phyloP scores from a whole-genome alignment of 495 filamentous ascomycete genomes.

The Elasticomyces elasticus region DNA sequence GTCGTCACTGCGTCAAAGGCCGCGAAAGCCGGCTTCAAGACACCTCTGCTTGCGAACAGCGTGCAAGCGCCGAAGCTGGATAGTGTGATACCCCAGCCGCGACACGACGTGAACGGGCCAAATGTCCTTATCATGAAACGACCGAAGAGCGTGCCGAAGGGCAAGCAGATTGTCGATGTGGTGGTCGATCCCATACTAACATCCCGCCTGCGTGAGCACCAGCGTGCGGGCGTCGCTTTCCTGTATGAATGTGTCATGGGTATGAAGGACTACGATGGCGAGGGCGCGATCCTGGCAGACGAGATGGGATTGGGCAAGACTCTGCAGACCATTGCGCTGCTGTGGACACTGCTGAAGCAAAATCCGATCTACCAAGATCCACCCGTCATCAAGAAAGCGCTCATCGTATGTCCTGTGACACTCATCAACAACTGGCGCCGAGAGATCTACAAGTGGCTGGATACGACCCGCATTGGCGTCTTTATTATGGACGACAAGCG shows the following conservation, averaged over 20 bases:
- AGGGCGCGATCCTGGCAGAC: slow-evolving; percentile 70
- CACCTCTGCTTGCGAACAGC: slow-evolving; percentile 48
- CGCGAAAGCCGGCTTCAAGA: slow-evolving; percentile 42
- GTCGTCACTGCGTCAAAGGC: slow-evolving; percentile 17
- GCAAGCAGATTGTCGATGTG: slow-evolving; percentile 65
- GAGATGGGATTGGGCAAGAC: slow-evolving; percentile 82
- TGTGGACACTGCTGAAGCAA: slow-evolving; percentile 77
- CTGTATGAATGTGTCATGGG: slow-evolving; percentile 83
- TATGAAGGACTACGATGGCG: slow-evolving; percentile 57
- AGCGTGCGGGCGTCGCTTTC: slow-evolving; percentile 67
- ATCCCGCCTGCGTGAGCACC: slow-evolving; percentile 60
- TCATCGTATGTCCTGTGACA: slow-evolving; percentile 75
- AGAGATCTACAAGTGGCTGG: slow-evolving; percentile 74
- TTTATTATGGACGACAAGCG: slow-evolving; percentile 58
- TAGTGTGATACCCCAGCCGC: slow-evolving; percentile 43
- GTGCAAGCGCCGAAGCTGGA: slow-evolving; percentile 37
- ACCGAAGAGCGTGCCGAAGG: slow-evolving; percentile 45
- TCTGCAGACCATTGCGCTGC: slow-evolving; percentile 63
- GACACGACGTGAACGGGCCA: slow-evolving; percentile 54
- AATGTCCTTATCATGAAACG: slow-evolving; percentile 64
- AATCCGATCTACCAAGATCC: slow-evolving; percentile 55
- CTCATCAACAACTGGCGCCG: slow-evolving; percentile 73
- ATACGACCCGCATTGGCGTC: slow-evolving; percentile 65
- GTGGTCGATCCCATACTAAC: slow-evolving; percentile 66
- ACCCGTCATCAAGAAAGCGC: slow-evolving; percentile 63